A percentile compares a stretch with the other conserved stretches of the same genome.
phyloP scores from a whole-genome alignment of 257 asterid species.

The Cynanchum wilfordii region DNA sequence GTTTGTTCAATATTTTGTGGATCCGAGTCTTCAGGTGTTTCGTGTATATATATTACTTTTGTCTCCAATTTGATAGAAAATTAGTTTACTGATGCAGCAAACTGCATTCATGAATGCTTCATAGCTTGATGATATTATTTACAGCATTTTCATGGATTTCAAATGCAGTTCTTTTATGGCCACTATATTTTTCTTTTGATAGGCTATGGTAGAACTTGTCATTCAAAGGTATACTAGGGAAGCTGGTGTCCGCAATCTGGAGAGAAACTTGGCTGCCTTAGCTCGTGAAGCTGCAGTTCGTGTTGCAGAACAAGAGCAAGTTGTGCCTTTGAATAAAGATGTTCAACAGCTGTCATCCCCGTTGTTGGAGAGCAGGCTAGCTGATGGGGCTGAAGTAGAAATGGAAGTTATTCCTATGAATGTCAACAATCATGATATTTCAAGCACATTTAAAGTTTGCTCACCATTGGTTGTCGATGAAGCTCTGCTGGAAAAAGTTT shows the following conservation, averaged over 20 bases:
- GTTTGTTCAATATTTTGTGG: background rate
- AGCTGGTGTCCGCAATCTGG: conserved; percentile 97
- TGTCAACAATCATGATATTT: conserved; percentile 69
- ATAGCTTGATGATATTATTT: background rate
- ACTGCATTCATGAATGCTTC: background rate
- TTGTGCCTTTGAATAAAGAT: conserved; percentile 76
- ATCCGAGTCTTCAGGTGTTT: background rate
- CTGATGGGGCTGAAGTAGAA: conserved; percentile 94
- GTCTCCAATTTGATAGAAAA: background rate
- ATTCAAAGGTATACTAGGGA: conserved; percentile 95
- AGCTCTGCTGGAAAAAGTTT: conserved; percentile 91
- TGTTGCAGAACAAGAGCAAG: conserved; percentile 83
- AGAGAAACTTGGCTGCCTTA: conserved; percentile 93
- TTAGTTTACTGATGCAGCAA: background rate
- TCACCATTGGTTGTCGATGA: conserved; percentile 82
- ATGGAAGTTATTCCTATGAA: conserved; percentile 96
- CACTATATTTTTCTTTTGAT: conserved; percentile 20
- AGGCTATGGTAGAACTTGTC: conserved; percentile 84
- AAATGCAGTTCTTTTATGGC: conserved; percentile 4
- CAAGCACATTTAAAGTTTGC: conserved; percentile 56
- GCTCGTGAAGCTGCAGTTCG: conserved; percentile 98
- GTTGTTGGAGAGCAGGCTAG: conserved; percentile 66
- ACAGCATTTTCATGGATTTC: conserved; percentile 18
- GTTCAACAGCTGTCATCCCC: conserved; percentile 85
- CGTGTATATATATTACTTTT: too few species aligned